Evolutionary conservation across 768 basidiomycete genomes (phyloP).

Genomic region (Strobilomyces dryophilus): DNA sequence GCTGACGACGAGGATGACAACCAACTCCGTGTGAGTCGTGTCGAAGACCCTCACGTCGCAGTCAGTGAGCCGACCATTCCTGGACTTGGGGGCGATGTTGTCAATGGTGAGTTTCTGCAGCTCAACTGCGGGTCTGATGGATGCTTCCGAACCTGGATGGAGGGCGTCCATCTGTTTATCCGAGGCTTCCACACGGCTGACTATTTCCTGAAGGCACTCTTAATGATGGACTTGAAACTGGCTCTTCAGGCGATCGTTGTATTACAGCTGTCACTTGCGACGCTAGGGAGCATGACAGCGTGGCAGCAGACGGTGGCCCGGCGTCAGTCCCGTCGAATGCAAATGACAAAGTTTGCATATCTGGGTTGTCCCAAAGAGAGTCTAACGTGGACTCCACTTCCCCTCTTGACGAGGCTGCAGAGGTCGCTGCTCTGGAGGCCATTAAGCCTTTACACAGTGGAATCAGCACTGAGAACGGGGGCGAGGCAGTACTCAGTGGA

Average conservation of each 20-base stretch:
- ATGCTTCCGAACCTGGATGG: constrained; percentile 38
- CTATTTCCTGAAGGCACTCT: constrained; percentile 40
- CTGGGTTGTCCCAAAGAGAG: constrained; percentile 17
- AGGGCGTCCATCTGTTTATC: constrained; percentile 38
- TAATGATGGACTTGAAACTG: constrained; percentile 34
- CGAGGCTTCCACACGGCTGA: constrained; percentile 57
- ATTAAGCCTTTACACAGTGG: constrained; percentile 16
- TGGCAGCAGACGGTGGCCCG: constrained; percentile 24
- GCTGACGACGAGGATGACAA: constrained; percentile 44
- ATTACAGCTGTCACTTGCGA: constrained; percentile 13
- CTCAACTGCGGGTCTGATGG: constrained; percentile 38
- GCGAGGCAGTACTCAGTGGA: constrained; percentile 13
- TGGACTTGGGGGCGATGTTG: constrained; percentile 30
- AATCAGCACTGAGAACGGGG: constrained; percentile 17
- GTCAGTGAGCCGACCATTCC: constrained; percentile 31
- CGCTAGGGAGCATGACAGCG: constrained; percentile 12
- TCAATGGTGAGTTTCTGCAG: constrained; percentile 52
- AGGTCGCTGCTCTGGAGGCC: constrained; percentile 16
- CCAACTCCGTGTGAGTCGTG: constrained; percentile 40
- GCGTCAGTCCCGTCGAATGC: constrained; percentile 23
- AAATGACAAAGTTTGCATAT: constrained; percentile 10
- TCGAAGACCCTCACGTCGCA: constrained; percentile 37
- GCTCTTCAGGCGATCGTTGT: constrained; percentile 29
- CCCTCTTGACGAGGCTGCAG: constrained; percentile 18
- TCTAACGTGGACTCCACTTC: constrained; percentile 18